A percentile compares a stretch with the other conserved stretches of the same genome.
Conservation (phyloP, 768 basidiomycete species). For the Agrocybe praecox region DNA sequence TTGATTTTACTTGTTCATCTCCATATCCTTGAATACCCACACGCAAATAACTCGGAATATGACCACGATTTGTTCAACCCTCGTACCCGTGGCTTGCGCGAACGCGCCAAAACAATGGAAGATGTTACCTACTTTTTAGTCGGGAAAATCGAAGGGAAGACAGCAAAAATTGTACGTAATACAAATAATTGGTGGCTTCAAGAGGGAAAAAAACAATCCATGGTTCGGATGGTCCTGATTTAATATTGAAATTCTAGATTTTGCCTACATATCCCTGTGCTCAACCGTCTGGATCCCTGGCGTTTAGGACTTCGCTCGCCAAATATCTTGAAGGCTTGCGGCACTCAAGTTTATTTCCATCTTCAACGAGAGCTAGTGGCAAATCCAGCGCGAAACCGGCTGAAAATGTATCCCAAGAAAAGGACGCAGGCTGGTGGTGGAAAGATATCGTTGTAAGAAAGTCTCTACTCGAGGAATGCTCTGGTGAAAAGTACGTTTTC, state of each 20-base stretch:
- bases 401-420: constrained; percentile 7
- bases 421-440: constrained; percentile 49
- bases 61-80: constrained; percentile 51
- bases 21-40: constrained; percentile 53
- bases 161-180: constrained; percentile 26
- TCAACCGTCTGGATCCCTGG: constrained; percentile 52
- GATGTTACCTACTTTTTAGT: constrained; percentile 54
- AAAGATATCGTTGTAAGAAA: constrained; percentile 56
- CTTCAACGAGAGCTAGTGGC: constrained; percentile 12
- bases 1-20: constrained; percentile 55
- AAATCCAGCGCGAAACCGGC: constrained; percentile 15
- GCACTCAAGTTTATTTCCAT: constrained; percentile 36
- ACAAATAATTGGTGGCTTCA: neutral
- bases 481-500: constrained; percentile 47
- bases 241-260: constrained; percentile 29
- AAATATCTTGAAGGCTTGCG: constrained; percentile 53
- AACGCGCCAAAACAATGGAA: constrained; percentile 54
- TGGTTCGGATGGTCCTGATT: neutral
- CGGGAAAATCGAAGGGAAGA: constrained; percentile 41
- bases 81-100: constrained; percentile 45
- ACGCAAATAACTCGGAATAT: constrained; percentile 49
- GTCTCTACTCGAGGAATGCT: constrained; percentile 57
- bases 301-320: constrained; percentile 51
- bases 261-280: constrained; percentile 53
- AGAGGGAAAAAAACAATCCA: too few relatives aligned